A percentile compares a stretch with the other conserved stretches of the same genome.
phyloP scores from a whole-genome alignment of 73 alveolate genomes.

The Paramecium tetraurelia region DNA sequence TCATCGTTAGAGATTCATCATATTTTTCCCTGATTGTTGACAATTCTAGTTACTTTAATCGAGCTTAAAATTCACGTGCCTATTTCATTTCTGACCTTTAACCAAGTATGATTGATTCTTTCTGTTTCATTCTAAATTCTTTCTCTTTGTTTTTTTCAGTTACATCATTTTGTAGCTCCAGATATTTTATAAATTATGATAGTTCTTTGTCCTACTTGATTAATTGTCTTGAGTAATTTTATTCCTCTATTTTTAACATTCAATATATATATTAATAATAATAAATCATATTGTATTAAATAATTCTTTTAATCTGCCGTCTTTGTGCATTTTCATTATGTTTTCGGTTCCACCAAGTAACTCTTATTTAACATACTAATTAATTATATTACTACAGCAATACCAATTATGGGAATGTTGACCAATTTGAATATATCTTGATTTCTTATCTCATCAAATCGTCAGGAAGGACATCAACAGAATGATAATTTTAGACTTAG shows the following conservation, averaged over 20 bases:
- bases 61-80: background rate
- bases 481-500: slow-evolving; percentile 60
- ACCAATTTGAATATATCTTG: slow-evolving; percentile 90
- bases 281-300: slow-evolving; percentile 48
- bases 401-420: slow-evolving; percentile 85
- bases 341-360: slow-evolving; percentile 90
- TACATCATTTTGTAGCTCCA: background rate
- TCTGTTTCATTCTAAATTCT: background rate
- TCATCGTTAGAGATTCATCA: background rate
- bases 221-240: slow-evolving; percentile 7
- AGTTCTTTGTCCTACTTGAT: slow-evolving; percentile 23
- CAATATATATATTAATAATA: background rate
- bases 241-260: slow-evolving; percentile 1
- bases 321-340: slow-evolving; percentile 84
- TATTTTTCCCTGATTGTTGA: background rate
- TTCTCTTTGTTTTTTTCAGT: background rate
- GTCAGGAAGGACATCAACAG: slow-evolving; percentile 75
- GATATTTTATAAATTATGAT: background rate
- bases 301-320: slow-evolving; percentile 78
- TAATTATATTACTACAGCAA: background rate
- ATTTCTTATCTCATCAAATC: slow-evolving; percentile 76
- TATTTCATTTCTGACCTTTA: background rate
- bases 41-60: slow-evolving; percentile 11
- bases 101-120: background rate
- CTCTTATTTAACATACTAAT: slow-evolving; percentile 69